Conservation (phyloP, 176 grass and related monocot species). For the Carex scoparia region DNA sequence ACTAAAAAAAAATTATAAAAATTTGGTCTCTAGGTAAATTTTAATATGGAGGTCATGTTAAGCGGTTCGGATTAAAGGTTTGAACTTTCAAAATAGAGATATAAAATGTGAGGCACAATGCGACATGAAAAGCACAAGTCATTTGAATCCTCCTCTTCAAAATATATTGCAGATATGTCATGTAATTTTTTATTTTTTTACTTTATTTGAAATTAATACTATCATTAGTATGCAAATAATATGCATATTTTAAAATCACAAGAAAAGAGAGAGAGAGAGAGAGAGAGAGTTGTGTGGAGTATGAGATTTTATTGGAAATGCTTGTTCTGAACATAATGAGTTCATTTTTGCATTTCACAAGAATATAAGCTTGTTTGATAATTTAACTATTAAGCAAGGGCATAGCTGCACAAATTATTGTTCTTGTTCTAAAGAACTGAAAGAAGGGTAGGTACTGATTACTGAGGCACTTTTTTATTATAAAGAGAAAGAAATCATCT, state of each 20-base stretch:
- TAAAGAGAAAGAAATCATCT: neutral
- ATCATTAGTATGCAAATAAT: neutral
- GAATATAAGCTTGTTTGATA: neutral
- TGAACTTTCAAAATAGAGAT: too few relatives aligned
- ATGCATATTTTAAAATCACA: neutral
- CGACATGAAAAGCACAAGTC: too few relatives aligned
- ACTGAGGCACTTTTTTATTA: neutral
- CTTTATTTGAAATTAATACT: neutral
- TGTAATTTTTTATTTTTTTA: neutral
- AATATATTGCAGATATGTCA: neutral
- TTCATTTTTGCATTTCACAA: neutral
- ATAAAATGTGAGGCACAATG: too few relatives aligned
- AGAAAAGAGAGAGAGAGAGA: neutral
- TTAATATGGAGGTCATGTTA: too few relatives aligned
- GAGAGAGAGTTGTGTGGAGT: too few relatives aligned
- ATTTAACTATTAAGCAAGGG: neutral
- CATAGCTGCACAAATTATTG: too few relatives aligned
- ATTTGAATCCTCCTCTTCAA: too few relatives aligned
- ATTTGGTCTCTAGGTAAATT: too few relatives aligned
- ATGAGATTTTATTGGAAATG: too few relatives aligned
- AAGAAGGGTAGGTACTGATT: neutral
- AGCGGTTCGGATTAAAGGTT: too few relatives aligned
- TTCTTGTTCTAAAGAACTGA: neutral
- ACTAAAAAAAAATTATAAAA: too few relatives aligned
- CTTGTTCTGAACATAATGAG: too few relatives aligned